A percentile compares a stretch with the other conserved stretches of the same genome.
phyloP scores from a whole-genome alignment of 345 rosid genomes.

The Aquilaria yunnanensis region DNA sequence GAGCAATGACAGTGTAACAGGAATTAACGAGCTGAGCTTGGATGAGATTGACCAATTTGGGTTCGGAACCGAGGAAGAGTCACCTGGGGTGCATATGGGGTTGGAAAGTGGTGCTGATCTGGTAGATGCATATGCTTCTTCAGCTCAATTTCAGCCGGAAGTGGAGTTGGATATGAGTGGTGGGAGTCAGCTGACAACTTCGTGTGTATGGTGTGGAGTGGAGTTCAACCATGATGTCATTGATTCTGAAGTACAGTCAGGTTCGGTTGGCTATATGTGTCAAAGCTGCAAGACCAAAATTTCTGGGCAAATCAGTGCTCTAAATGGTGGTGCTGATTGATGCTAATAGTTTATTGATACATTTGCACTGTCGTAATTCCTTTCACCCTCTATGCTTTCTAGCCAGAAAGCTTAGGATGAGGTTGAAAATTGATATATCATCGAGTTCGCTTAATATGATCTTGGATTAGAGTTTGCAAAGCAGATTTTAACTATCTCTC shows the following conservation, averaged over 20 bases:
- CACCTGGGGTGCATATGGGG: slow-evolving; percentile 28
- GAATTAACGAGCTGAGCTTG: slow-evolving; percentile 40
- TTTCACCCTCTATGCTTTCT: too few relatives aligned
- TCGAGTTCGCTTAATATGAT: slow-evolving; percentile 5
- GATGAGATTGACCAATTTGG: slow-evolving; percentile 41
- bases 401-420: background rate
- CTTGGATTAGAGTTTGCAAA: background rate
- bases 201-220: slow-evolving; percentile 58
- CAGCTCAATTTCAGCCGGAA: slow-evolving; percentile 32
- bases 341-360: background rate
- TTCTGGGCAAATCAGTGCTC: slow-evolving; percentile 30
- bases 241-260: slow-evolving; percentile 49
- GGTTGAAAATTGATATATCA: slow-evolving; percentile 9
- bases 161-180: slow-evolving; percentile 17
- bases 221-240: slow-evolving; percentile 51
- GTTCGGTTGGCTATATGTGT: slow-evolving; percentile 70
- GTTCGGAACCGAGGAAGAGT: slow-evolving; percentile 26
- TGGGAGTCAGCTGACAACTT: slow-evolving; percentile 26
- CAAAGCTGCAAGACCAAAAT: slow-evolving; percentile 57
- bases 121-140: slow-evolving; percentile 23
- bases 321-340: slow-evolving; percentile 9
- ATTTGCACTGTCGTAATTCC: too few relatives aligned
- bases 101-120: slow-evolving; percentile 22
- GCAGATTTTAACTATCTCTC: background rate
- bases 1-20: slow-evolving; percentile 22